Percentiles rank a stretch among this genome's conserved stretches.
These are phyloP conservation scores for Ceratocystis cubensis DNA, from an alignment of 2,329 filamentous ascomycete genomes.

Conservation along the genomic window DNA sequence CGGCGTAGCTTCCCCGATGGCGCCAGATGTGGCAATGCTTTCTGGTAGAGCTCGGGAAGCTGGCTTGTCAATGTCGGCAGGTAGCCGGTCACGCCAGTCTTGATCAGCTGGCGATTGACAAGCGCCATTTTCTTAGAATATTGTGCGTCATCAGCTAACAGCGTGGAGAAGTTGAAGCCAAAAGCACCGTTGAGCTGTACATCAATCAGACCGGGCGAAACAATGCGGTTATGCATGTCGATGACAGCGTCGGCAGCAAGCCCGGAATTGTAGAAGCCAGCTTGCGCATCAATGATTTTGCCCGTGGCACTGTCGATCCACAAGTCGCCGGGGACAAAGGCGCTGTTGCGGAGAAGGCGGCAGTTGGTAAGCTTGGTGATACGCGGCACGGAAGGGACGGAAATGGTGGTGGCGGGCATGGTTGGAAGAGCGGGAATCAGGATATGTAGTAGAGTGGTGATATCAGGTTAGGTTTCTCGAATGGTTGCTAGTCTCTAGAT, in stretches of 20 bases:
- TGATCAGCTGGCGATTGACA: constrained; percentile 58
- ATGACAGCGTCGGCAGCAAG: constrained; percentile 60
- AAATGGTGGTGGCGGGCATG: constrained; percentile 9
- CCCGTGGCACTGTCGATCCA: constrained; percentile 76
- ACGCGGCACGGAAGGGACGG: constrained; percentile 26
- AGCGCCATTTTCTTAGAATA: constrained; percentile 62
- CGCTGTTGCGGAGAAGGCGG: constrained; percentile 55
- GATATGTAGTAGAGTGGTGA: neutral
- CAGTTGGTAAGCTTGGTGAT: constrained; percentile 89
- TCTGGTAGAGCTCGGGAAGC: constrained; percentile 66
- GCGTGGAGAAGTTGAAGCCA: constrained; percentile 79
- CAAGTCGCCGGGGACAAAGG: constrained; percentile 64
- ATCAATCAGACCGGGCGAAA: constrained; percentile 80
- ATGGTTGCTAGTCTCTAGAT: no score
- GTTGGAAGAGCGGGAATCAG: neutral
- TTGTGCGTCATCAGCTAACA: constrained; percentile 49
- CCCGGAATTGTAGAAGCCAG: constrained; percentile 54
- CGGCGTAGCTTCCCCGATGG: constrained; percentile 51
- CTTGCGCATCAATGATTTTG: constrained; percentile 63
- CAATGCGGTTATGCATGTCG: constrained; percentile 68
- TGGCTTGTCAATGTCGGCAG: constrained; percentile 77
- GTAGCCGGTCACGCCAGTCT: constrained; percentile 79
- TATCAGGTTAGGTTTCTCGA: no score
- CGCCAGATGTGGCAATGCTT: constrained; percentile 63
- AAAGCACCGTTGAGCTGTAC: constrained; percentile 86